phyloP scores from a whole-genome alignment of 768 basidiomycete genomes.

The Leccinum imitatum region DNA sequence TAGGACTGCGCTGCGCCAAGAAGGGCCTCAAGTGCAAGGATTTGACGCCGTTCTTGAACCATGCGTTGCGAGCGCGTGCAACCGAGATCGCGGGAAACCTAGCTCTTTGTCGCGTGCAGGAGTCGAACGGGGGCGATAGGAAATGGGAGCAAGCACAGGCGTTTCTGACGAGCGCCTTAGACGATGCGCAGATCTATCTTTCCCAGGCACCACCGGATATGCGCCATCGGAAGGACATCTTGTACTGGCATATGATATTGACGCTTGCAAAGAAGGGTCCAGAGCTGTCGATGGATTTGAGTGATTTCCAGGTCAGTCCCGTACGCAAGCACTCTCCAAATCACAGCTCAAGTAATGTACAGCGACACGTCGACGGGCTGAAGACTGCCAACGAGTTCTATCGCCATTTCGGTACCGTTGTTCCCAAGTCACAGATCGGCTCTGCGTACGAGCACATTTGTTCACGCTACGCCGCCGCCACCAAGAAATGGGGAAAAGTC shows the following conservation, averaged over 20 bases:
- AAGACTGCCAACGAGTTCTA: constrained; percentile 52
- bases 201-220: no score
- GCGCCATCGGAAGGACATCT: constrained; percentile 40
- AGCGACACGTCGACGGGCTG: constrained; percentile 40
- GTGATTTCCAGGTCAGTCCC: constrained; percentile 47
- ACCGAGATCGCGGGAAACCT: constrained; percentile 46
- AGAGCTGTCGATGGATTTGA: constrained; percentile 40
- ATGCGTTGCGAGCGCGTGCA: constrained; percentile 57
- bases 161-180: no score
- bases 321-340: background rate
- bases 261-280: constrained; percentile 50
- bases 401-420: constrained; percentile 40
- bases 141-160: constrained; percentile 33
- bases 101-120: constrained; percentile 47
- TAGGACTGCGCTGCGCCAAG: constrained; percentile 58
- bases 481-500: no score
- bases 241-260: constrained; percentile 63
- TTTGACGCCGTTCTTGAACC: constrained; percentile 54
- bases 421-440: constrained; percentile 51
- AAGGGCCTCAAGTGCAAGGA: constrained; percentile 60
- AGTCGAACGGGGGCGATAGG: constrained; percentile 37
- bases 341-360: background rate
- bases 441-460: constrained; percentile 50
- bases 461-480: constrained; percentile 41
- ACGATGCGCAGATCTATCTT: constrained; percentile 30